Evolutionary conservation across 768 basidiomycete species (phyloP), one percentile per base, ranked within the genome.

Genomic region (Hygrophorus russula): DNA sequence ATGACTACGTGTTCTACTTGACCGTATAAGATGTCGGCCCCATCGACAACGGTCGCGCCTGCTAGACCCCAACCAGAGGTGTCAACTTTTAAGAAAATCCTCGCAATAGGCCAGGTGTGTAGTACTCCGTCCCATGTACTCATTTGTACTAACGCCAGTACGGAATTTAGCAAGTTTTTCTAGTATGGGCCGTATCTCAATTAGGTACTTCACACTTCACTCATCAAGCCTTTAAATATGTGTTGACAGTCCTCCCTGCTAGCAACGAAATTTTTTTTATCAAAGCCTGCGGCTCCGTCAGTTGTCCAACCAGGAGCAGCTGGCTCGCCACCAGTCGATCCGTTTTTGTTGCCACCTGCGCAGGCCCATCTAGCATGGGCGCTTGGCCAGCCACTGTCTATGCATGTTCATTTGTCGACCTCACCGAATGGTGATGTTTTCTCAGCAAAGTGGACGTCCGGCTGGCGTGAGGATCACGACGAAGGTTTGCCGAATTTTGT

Each of bases 361-460:
- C 68, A 77, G 19, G 77, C 66, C 1, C 46, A 60, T 11, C 72
- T 68, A 4, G 75, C 71, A 32, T 89, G 85, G 85, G 57, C 64
- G 8, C 63, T 82, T 1, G 76, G 73, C 1, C 67, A 76, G 41
- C 61, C 66, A 2, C 59, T 89, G 7, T 73, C 81, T 35, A 79
- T 88, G 74, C 72, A 89, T 46, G 74, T 89, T 3, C 73, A 80
- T 54, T 61, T 91, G 28, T 76, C 87, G 14, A 83, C 81, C 0
- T 77, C 77, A 1, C 78, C 76, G 1, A 65, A 57, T 4, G 73
- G 69, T 5, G 74, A 81, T 51, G 69, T 80, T 6, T 84, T 84
- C 62, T 64, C 68, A 10, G 61, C 61, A 29, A 68, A 69, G 42
- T 70, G 69, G 72, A 71, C 68, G n/a, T 64, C 68, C 1, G 67